Conservation (phyloP, 805 yeast genomes). For the Yarrowia osloensis region DNA sequence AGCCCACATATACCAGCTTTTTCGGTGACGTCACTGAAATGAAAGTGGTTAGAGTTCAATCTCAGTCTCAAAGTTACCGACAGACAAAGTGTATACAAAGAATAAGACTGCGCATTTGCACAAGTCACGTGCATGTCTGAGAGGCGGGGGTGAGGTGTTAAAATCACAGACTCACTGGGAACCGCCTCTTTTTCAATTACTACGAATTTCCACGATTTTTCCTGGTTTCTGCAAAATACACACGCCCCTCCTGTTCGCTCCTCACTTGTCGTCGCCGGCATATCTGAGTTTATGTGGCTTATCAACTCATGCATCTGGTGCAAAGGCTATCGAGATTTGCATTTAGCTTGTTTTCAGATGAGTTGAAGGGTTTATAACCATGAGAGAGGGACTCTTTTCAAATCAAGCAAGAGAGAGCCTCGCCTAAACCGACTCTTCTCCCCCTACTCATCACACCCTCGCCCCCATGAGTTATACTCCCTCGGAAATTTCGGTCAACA, state of each 20-base stretch:
- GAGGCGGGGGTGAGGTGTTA: too few relatives aligned
- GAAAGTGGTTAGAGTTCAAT: slow-evolving; percentile 1
- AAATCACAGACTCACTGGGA: too few relatives aligned
- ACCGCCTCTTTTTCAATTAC: too few relatives aligned
- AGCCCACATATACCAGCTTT: neutral
- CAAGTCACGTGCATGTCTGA: slow-evolving; percentile 3
- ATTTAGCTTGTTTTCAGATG: slow-evolving; percentile 22
- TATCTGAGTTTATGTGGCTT: slow-evolving; percentile 28
- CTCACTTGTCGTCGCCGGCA: neutral
- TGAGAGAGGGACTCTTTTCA: neutral
- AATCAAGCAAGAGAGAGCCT: neutral
- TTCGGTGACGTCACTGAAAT: slow-evolving; percentile 14
- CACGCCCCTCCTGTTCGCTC: neutral
- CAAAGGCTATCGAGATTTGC: neutral
- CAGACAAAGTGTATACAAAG: slow-evolving; percentile 22
- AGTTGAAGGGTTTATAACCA: slow-evolving; percentile 21
- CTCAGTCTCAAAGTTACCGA: slow-evolving; percentile 24
- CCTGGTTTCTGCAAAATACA: neutral
- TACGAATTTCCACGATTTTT: neutral
- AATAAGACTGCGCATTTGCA: slow-evolving; percentile 24
- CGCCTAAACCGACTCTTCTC: neutral
- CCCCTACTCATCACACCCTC: neutral
- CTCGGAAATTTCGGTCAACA: slow-evolving; percentile 4
- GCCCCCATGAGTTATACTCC: slow-evolving; percentile 20
- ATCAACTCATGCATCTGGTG: slow-evolving; percentile 4